A percentile compares a stretch with the other conserved stretches of the same genome.
phyloP scores from a whole-genome alignment of 495 filamentous ascomycete genomes.

The Xylaria acuta region DNA sequence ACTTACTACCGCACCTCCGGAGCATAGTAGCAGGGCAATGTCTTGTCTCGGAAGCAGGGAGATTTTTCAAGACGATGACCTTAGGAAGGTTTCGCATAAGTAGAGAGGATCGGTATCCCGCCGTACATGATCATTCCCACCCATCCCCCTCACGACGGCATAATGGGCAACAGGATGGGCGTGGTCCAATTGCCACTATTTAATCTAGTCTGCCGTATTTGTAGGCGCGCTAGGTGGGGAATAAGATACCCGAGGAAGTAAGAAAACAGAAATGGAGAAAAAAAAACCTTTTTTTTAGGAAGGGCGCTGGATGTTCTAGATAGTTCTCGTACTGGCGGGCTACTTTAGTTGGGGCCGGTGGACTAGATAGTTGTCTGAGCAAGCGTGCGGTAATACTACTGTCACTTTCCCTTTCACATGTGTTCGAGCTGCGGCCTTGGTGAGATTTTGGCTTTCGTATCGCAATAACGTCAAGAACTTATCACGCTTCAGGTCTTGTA shows the following conservation, averaged over 20 bases:
- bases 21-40: conserved; percentile 13
- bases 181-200: not conserved
- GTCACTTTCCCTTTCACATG: conserved; percentile 33
- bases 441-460: not conserved
- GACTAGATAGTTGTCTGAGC: conserved; percentile 42
- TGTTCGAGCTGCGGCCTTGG: conserved; percentile 14
- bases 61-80: not conserved
- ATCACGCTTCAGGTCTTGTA: not conserved
- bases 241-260: not conserved
- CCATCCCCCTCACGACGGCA: not conserved
- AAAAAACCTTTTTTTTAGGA: conserved; percentile 31
- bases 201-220: not conserved
- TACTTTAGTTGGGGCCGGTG: conserved; percentile 29
- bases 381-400: conserved; percentile 31
- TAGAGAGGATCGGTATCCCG: not conserved
- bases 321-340: conserved; percentile 33
- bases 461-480: not conserved
- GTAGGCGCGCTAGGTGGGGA: not conserved
- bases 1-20: not conserved
- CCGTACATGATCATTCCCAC: not conserved
- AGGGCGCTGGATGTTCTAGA: conserved; percentile 36
- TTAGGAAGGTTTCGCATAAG: not conserved
- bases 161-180: not conserved
- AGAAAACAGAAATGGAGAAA: conserved; percentile 28
- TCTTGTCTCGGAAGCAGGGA: not conserved